These are phyloP conservation scores for Elaeagnus macrophylla DNA, from an alignment of 306 rosid genomes.

Conservation along the genomic window DNA sequence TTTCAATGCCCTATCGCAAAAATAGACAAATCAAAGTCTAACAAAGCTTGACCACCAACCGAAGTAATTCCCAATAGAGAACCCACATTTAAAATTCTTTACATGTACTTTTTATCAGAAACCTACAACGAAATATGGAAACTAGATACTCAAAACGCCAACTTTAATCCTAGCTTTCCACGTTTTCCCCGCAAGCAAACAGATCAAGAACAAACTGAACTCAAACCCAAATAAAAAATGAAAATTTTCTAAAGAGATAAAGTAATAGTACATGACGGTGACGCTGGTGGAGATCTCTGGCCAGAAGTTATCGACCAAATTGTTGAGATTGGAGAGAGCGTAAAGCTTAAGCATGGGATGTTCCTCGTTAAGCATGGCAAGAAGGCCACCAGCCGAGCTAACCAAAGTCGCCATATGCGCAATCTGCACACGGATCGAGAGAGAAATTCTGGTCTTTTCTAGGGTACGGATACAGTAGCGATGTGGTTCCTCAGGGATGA, in stretches of 20 bases:
- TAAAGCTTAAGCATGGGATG: conserved; percentile 78
- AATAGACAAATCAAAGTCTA: no score
- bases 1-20: no score
- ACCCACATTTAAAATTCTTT: no score
- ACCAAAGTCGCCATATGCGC: conserved; percentile 59
- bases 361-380: conserved; percentile 87
- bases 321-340: conserved; percentile 88
- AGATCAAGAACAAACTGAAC: conserved; percentile 5
- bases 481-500: conserved; percentile 16
- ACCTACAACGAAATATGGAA: not conserved
- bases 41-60: no score
- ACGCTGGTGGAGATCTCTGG: conserved; percentile 99
- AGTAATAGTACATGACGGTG: conserved; percentile 57
- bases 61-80: no score
- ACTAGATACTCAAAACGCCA: not conserved
- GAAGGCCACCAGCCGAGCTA: conserved; percentile 88
- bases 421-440: not conserved
- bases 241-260: conserved; percentile 3
- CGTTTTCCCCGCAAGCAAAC: conserved; percentile 7
- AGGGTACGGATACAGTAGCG: conserved; percentile 13
- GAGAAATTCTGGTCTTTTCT: not conserved
- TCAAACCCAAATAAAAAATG: conserved; percentile 16
- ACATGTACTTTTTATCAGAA: not conserved
- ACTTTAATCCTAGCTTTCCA: not conserved
- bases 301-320: conserved; percentile 82